These are phyloP conservation scores for Tuber borchii DNA, from an alignment of 495 filamentous ascomycete genomes.

Conservation along the genomic window DNA sequence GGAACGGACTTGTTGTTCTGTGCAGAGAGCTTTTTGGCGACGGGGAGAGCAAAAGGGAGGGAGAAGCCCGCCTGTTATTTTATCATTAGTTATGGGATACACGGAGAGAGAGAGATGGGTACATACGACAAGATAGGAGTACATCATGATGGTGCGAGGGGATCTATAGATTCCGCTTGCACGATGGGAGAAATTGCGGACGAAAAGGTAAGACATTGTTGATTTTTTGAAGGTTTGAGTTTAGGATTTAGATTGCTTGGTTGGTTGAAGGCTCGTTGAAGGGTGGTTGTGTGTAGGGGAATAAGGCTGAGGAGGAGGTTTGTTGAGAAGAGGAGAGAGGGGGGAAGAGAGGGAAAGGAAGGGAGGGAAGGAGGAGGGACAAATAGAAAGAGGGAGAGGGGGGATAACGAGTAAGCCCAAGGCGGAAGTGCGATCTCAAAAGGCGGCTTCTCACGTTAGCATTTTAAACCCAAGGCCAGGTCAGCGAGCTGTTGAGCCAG, in stretches of 20 bases:
- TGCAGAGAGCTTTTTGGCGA: slow-evolving; percentile 7
- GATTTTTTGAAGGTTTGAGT: slow-evolving; percentile 1
- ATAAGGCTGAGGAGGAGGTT: neutral
- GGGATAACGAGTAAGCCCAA: neutral
- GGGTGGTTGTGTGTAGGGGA: neutral
- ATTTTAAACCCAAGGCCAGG: neutral
- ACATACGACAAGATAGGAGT: slow-evolving; percentile 29
- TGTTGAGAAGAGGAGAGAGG: neutral
- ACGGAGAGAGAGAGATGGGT: neutral
- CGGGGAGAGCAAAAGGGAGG: slow-evolving; percentile 31
- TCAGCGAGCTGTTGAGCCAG: neutral
- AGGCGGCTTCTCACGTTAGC: neutral
- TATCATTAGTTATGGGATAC: neutral
- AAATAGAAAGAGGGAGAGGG: neutral
- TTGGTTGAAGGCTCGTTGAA: too few relatives aligned
- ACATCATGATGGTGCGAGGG: slow-evolving; percentile 31
- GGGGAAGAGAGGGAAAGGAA: neutral
- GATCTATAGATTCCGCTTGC: slow-evolving; percentile 18
- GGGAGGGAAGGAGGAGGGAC: neutral
- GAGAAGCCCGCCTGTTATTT: slow-evolving; percentile 28
- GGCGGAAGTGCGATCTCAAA: neutral
- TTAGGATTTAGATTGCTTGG: slow-evolving; percentile 2
- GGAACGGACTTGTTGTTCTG: neutral
- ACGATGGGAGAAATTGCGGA: slow-evolving; percentile 32
- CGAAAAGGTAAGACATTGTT: slow-evolving; percentile 19